Conservation (phyloP, 2,329 filamentous ascomycete species). For the Cladosporium cucumerinum region DNA sequence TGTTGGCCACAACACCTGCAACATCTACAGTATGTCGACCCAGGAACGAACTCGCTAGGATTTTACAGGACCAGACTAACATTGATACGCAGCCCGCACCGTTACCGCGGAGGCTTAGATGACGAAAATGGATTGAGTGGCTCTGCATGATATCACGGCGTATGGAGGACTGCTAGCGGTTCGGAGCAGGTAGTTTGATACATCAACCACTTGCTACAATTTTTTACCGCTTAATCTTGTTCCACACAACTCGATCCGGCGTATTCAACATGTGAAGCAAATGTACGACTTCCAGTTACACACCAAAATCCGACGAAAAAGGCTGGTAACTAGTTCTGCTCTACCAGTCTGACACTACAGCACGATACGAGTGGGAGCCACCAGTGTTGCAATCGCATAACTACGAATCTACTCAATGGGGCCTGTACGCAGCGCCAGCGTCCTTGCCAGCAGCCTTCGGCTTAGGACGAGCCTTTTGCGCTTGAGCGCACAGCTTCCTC, state of each 20-base stretch:
- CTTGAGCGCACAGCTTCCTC: conserved; percentile 47
- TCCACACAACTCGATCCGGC: neutral
- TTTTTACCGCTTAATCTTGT: conserved; percentile 15
- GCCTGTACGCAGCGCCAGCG: conserved; percentile 20
- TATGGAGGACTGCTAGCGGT: conserved; percentile 17
- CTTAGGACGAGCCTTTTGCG: conserved; percentile 62
- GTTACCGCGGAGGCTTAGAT: conserved; percentile 14
- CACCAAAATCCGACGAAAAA: neutral
- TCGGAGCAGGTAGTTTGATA: conserved; percentile 16
- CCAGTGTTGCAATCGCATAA: neutral
- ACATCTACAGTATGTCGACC: conserved; percentile 84
- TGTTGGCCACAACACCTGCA: conserved; percentile 93
- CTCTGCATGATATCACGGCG: conserved; percentile 17
- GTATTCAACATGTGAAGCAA: neutral
- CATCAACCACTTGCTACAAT: conserved; percentile 14
- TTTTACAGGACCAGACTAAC: neutral
- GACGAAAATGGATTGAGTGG: conserved; percentile 10
- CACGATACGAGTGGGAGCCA: neutral
- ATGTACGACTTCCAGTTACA: neutral
- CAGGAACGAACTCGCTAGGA: neutral
- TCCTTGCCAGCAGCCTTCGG: conserved; percentile 21
- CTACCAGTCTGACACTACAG: neutral
- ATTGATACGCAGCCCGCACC: conserved; percentile 8
- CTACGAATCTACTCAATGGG: neutral
- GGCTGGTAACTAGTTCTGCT: neutral